phyloP scores from a whole-genome alignment of 2,329 filamentous ascomycete genomes.

The Trichoderma gracile region DNA sequence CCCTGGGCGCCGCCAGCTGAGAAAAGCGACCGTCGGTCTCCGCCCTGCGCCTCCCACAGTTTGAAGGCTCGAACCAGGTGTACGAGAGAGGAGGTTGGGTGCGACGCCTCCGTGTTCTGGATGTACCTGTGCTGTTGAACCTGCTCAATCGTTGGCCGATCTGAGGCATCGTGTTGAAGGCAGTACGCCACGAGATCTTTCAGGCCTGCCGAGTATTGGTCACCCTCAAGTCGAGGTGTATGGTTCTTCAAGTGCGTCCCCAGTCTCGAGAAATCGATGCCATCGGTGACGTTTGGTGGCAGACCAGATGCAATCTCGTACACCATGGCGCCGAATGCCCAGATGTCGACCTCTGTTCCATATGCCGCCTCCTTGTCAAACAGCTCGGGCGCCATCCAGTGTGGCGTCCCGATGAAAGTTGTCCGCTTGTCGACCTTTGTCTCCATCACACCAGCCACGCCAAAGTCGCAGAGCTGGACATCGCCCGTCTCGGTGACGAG shows the following conservation, averaged over 20 bases:
- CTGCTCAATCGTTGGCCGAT: constrained; percentile 68
- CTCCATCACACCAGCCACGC: constrained; percentile 76
- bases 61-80: constrained; percentile 71
- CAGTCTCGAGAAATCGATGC: constrained; percentile 50
- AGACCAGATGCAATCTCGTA: constrained; percentile 79
- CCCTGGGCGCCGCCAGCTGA: constrained; percentile 59
- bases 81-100: constrained; percentile 64
- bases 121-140: constrained; percentile 72
- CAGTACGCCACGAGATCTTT: constrained; percentile 73
- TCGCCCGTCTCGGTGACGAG: constrained; percentile 74
- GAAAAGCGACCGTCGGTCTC: constrained; percentile 67
- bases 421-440: constrained; percentile 74
- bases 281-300: constrained; percentile 66
- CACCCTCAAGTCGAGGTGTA: constrained; percentile 69
- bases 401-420: constrained; percentile 78
- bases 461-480: constrained; percentile 83
- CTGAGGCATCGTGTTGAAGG: constrained; percentile 65
- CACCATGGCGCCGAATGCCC: constrained; percentile 80
- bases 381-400: constrained; percentile 86
- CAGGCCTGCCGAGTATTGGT: constrained; percentile 67
- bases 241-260: constrained; percentile 60
- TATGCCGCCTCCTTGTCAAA: constrained; percentile 65
- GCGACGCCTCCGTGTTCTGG: constrained; percentile 58
- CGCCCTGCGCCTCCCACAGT: constrained; percentile 73
- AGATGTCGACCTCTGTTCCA: constrained; percentile 75